Percentiles rank a stretch among this genome's conserved stretches.
These are phyloP conservation scores for Phialophora macrospora DNA, from an alignment of 2,329 filamentous ascomycete genomes.

Conservation along the genomic window DNA sequence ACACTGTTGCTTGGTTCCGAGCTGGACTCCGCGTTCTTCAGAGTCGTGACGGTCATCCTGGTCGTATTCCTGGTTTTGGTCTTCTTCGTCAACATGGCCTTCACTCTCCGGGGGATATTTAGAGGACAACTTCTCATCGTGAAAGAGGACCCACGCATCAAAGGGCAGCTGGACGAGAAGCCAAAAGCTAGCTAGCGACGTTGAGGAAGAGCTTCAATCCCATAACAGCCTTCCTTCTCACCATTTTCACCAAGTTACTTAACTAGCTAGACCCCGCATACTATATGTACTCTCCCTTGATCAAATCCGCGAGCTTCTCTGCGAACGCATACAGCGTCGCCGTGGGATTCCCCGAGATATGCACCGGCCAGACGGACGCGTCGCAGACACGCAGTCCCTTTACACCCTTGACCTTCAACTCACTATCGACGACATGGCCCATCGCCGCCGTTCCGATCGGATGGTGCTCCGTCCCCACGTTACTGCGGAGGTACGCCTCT, in stretches of 20 bases:
- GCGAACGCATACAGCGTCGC: constrained; percentile 43
- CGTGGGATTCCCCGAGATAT: constrained; percentile 40
- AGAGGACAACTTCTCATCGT: constrained; percentile 42
- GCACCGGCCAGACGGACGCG: constrained; percentile 42
- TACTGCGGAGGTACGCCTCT: constrained; percentile 1
- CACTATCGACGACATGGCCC: constrained; percentile 44
- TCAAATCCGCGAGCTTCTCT: constrained; percentile 44
- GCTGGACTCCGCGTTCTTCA: constrained; percentile 48
- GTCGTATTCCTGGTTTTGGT: constrained; percentile 46
- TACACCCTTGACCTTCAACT: constrained; percentile 42
- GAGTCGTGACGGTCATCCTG: constrained; percentile 48
- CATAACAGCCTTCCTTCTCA: neutral
- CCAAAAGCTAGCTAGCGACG: constrained; percentile 16
- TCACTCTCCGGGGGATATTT: constrained; percentile 44
- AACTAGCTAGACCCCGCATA: neutral
- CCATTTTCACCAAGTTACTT: neutral
- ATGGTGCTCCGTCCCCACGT: constrained; percentile 37
- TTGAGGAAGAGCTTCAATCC: neutral
- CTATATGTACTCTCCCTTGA: constrained; percentile 8
- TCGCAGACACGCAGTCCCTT: constrained; percentile 36
- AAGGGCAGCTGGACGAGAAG: constrained; percentile 15
- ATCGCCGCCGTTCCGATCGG: constrained; percentile 44
- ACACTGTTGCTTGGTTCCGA: constrained; percentile 45
- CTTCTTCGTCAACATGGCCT: constrained; percentile 42
- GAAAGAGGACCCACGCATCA: constrained; percentile 28